Base-by-base conservation (phyloP, 331 rosid genomes). In the Acacia pycnantha region DNA sequence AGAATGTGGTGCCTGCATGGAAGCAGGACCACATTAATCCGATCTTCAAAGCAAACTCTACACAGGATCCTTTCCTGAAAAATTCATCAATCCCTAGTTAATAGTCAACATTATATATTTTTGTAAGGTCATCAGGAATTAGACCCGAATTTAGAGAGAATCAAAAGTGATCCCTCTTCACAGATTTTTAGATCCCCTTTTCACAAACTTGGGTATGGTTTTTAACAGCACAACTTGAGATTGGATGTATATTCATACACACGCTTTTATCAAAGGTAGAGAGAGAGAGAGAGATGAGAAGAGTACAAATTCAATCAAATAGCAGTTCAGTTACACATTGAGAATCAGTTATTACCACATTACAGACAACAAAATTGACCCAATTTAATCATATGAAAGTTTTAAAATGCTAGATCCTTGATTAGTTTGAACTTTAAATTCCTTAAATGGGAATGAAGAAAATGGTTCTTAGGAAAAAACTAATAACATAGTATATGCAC, bases 1-100 rank as follows among this genome's bases (percentile, higher is more conserved):
- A 89, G 87, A 81, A 88, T 78, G 80, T 88, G 92, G 84, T 89
- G 95, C 84, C 95, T 76, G 82, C 93, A 89, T 12, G 95, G 95
- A 70, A 91, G 95, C 43, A 91, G 88, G 81, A 91, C 93, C 50
- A 91, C 75, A 68, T 85, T 83, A 24, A 91, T 91, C 78, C 85
- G 89, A 53, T 89, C 95, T 50, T 88, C 95, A 31, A 91, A 91
- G 90, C 95, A 89, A 43, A 89, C 82, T 86, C 93, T 82, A 79
- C 95, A 89, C 19, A 89, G 86, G 76, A 88, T 86, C 82, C 85
- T 91, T 77, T 91, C 95, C 93, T 89, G 90, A 78, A 10, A 72
- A 70, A 77, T 66, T 70, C 81, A 71, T 14, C 21, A 46, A 71
- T 74, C 43, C 44, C 1, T 51, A 35, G 37, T 21, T 7, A 70